Evolutionary conservation across 1,284 basidiomycete species (phyloP).

Genomic region (Moesziomyces antarcticus): DNA sequence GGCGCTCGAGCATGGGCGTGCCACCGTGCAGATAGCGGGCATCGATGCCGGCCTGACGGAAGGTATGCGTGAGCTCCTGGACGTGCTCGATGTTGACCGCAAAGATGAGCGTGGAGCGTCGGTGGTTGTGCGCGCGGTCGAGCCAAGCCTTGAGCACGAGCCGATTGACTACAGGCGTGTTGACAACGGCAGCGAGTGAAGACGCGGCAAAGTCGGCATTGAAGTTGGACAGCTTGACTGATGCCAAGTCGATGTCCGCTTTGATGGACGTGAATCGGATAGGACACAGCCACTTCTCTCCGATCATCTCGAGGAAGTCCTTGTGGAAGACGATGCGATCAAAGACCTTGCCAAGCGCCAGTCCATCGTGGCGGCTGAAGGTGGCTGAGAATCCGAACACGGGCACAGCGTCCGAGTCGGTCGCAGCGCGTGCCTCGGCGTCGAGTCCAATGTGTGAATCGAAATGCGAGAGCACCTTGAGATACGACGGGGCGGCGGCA

Average conservation of each 20-base stretch:
- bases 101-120: slow-evolving; percentile 89
- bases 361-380: slow-evolving; percentile 89
- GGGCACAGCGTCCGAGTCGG: slow-evolving; percentile 71
- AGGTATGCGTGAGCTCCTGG: slow-evolving; percentile 78
- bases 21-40: slow-evolving; percentile 80
- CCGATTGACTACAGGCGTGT: slow-evolving; percentile 57
- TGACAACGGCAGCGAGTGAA: slow-evolving; percentile 58
- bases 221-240: slow-evolving; percentile 38
- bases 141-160: slow-evolving; percentile 64
- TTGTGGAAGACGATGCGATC: slow-evolving; percentile 92
- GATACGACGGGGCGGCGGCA: slow-evolving; percentile 88
- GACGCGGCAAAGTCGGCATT: slow-evolving; percentile 52
- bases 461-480: slow-evolving; percentile 81
- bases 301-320: slow-evolving; percentile 91
- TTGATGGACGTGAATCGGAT: slow-evolving; percentile 65
- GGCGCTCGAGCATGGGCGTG: slow-evolving; percentile 77
- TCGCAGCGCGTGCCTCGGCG: not conserved
- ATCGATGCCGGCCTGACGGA: slow-evolving; percentile 82
- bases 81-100: slow-evolving; percentile 89
- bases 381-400: slow-evolving; percentile 96
- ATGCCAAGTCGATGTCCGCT: slow-evolving; percentile 56
- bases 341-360: slow-evolving; percentile 88
- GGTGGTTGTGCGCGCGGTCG: slow-evolving; percentile 60
- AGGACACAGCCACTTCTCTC: slow-evolving; percentile 79
- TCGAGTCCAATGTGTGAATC: slow-evolving; percentile 69